Evolutionary conservation across 805 yeast species (phyloP).

Genomic region (Scheffersomyces stipitis): DNA sequence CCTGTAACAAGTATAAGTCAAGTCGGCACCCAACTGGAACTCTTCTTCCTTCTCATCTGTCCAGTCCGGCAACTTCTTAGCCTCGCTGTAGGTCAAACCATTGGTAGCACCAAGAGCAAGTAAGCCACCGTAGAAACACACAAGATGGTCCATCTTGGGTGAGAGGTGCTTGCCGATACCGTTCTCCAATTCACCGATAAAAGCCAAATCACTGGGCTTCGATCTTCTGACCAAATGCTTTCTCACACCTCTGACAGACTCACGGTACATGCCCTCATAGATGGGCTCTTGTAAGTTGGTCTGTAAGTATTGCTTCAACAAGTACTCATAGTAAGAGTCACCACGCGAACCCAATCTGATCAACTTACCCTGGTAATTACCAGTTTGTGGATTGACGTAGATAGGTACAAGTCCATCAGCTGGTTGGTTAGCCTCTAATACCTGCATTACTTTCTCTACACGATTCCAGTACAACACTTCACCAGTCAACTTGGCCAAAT

Average conservation of each 20-base stretch:
- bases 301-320: conserved; percentile 81
- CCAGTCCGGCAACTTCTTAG: conserved; percentile 60
- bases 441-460: conserved; percentile 71
- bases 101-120: conserved; percentile 87
- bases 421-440: conserved; percentile 64
- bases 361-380: conserved; percentile 58
- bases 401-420: conserved; percentile 82
- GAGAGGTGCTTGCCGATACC: conserved; percentile 65
- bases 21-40: conserved; percentile 66
- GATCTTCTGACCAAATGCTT: conserved; percentile 62
- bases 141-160: conserved; percentile 87
- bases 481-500: conserved; percentile 76
- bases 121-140: conserved; percentile 87
- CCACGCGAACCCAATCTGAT: conserved; percentile 90
- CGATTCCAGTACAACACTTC: conserved; percentile 75
- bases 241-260: conserved; percentile 74
- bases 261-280: conserved; percentile 73
- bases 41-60: conserved; percentile 57
- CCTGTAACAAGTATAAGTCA: conserved; percentile 78
- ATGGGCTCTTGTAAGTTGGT: conserved; percentile 60
- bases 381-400: conserved; percentile 71
- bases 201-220: conserved; percentile 60
- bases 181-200: conserved; percentile 71
- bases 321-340: conserved; percentile 88
- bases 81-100: conserved; percentile 59